phyloP scores from a whole-genome alignment of 306 rosid genomes.

The Prunus mume region DNA sequence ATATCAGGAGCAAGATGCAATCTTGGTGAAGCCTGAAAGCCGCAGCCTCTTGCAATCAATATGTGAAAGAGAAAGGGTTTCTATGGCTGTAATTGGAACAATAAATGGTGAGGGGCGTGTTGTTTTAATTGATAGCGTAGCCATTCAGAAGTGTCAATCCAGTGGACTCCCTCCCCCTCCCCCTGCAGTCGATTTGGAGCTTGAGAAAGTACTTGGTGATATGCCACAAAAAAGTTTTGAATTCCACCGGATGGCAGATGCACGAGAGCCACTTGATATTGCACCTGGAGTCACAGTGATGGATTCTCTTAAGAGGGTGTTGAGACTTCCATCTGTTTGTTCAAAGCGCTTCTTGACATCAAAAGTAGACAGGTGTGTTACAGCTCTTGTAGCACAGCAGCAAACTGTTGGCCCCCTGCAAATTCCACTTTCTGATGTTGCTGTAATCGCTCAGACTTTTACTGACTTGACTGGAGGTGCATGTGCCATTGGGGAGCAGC shows the following conservation, averaged over 20 bases:
- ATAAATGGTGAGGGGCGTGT: constrained; percentile 74
- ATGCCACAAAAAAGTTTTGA: constrained; percentile 81
- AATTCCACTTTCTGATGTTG: constrained; percentile 84
- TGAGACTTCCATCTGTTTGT: constrained; percentile 82
- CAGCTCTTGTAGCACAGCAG: constrained; percentile 89
- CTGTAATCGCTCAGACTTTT: constrained; percentile 78
- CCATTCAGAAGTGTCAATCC: constrained; percentile 40
- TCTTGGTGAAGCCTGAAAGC: constrained; percentile 83
- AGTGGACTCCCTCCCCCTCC: constrained; percentile 63
- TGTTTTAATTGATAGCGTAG: constrained; percentile 67
- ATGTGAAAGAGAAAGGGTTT: constrained; percentile 73
- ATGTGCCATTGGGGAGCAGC: constrained; percentile 90
- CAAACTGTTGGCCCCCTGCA: constrained; percentile 93
- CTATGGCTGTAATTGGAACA: constrained; percentile 89
- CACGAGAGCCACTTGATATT: constrained; percentile 68
- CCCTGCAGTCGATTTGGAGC: constrained; percentile 84
- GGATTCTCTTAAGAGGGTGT: constrained; percentile 71
- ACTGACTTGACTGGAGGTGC: constrained; percentile 79
- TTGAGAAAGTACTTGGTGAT: constrained; percentile 90
- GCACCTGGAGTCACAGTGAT: constrained; percentile 62
- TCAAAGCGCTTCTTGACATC: constrained; percentile 76
- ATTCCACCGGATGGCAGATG: constrained; percentile 49
- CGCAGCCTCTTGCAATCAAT: constrained; percentile 57
- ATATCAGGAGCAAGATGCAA: constrained; percentile 91
- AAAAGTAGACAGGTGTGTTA: constrained; percentile 82